Conservation (phyloP, 352 stramenopile species). For the Pythium dissimile region DNA sequence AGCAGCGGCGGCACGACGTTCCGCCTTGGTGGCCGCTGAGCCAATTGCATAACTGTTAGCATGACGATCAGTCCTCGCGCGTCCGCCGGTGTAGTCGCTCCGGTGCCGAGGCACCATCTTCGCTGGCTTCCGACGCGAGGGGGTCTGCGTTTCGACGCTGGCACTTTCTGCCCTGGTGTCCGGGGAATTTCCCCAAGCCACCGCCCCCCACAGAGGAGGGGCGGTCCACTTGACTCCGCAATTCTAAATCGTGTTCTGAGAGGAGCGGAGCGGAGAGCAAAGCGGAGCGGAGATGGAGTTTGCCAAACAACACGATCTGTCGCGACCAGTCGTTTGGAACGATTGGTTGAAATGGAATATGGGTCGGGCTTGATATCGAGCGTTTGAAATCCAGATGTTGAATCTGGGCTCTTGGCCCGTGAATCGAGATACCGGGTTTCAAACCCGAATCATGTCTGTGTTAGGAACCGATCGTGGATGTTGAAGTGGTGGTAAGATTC, state of each 20-base stretch:
- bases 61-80: conserved; percentile 85
- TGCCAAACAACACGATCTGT: background rate
- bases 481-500: background rate
- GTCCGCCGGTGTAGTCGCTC: conserved; percentile 38
- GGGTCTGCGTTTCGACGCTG: conserved; percentile 76
- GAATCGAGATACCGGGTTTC: too few species aligned
- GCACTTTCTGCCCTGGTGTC: conserved; percentile 88
- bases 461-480: background rate
- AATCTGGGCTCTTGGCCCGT: too few species aligned
- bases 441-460: background rate
- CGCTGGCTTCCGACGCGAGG: conserved; percentile 64
- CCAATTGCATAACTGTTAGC: conserved; percentile 93
- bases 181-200: conserved; percentile 90
- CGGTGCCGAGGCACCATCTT: conserved; percentile 28
- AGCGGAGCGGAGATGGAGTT: background rate
- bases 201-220: conserved; percentile 17
- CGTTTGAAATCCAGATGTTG: background rate
- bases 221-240: conserved; percentile 83
- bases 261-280: background rate
- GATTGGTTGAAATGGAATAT: conserved; percentile 9
- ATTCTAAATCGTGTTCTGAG: conserved; percentile 92
- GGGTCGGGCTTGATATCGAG: conserved; percentile 15
- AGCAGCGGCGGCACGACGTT: conserved; percentile 63
- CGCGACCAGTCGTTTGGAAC: conserved; percentile 20
- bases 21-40: conserved; percentile 47